Evolutionary conservation across 441 rosid species (phyloP).

Genomic region (Populus hybrid): DNA sequence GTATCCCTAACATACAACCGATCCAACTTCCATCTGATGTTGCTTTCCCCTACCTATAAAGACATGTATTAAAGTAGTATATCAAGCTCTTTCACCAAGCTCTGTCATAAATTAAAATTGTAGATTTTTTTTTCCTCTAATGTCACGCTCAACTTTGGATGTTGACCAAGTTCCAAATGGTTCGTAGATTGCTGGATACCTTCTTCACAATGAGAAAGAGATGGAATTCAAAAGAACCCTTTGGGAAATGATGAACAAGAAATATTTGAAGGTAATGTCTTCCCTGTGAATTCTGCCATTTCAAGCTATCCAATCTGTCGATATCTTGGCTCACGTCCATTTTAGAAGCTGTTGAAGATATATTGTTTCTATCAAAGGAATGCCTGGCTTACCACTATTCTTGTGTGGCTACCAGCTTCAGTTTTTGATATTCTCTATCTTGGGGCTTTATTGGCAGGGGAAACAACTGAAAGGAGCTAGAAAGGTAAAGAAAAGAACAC

Average conservation of each 20-base stretch:
- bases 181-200: not conserved
- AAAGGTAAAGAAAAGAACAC: not conserved
- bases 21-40: not conserved
- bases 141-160: not conserved
- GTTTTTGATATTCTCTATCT: not conserved
- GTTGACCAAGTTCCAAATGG: not conserved
- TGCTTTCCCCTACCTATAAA: not conserved
- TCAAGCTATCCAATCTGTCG: not conserved
- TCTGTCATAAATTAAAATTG: not conserved
- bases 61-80: not conserved
- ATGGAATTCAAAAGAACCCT: not conserved
- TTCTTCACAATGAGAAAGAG: not conserved
- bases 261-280: not conserved
- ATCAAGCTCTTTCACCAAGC: not conserved
- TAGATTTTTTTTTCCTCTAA: not conserved
- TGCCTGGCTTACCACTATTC: not conserved
- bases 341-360: not conserved
- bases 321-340: not conserved
- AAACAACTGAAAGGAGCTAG: not conserved
- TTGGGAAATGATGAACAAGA: conserved; percentile 2
- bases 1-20: not conserved
- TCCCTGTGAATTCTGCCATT: not conserved
- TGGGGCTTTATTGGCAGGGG: not conserved
- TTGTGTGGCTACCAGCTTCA: not conserved
- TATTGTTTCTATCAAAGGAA: not conserved